Evolutionary conservation across 1,284 basidiomycete species (phyloP).

Genomic region (Mycosarcoma mackinlayi): DNA sequence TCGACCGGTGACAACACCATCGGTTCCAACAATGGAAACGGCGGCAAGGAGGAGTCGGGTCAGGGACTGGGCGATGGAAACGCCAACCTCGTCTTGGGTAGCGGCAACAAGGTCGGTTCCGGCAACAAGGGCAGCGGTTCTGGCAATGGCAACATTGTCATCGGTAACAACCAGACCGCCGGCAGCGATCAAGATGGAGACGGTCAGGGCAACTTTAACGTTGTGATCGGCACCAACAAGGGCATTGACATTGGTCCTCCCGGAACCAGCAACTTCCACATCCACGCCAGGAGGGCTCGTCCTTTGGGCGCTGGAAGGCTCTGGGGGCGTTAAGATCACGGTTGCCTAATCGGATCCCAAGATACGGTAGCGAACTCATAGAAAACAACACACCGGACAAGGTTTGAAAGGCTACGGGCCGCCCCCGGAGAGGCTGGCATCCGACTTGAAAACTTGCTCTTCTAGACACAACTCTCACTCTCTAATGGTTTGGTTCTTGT

Average conservation of each 20-base stretch:
- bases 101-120: conserved; percentile 22
- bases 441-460: no score
- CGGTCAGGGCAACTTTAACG: conserved; percentile 29
- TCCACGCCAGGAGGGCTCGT: conserved; percentile 14
- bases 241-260: conserved; percentile 31
- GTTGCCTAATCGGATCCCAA: conserved; percentile 6
- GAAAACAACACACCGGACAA: no score
- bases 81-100: conserved; percentile 16
- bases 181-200: conserved; percentile 11
- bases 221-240: conserved; percentile 21
- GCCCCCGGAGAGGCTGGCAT: no score
- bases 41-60: neutral
- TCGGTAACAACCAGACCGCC: conserved; percentile 32
- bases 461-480: no score
- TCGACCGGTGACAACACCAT: conserved; percentile 13
- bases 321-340: conserved; percentile 5
- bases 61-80: conserved; percentile 19
- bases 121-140: conserved; percentile 20
- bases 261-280: conserved; percentile 37
- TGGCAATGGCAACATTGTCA: conserved; percentile 39
- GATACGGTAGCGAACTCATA: no score
- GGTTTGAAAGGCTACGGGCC: no score
- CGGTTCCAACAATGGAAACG: conserved; percentile 20
- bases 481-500: no score
- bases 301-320: conserved; percentile 19